Base-by-base conservation (phyloP, 1,284 basidiomycete genomes). In the Boletus subluridellus region DNA sequence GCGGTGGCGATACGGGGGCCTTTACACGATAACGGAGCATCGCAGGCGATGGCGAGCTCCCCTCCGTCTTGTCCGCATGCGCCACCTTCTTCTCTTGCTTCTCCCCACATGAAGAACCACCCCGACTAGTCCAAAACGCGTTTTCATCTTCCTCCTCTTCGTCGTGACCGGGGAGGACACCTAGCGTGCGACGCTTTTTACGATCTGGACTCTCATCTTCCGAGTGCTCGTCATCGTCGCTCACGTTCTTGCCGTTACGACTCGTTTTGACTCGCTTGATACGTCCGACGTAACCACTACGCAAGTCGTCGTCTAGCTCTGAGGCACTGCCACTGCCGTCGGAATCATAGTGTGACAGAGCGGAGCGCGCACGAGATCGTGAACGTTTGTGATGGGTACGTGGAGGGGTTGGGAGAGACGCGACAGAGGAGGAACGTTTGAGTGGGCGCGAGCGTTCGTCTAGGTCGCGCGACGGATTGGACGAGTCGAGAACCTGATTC, bases 1-100 rank as follows among this genome's bases (percentile, higher is more conserved):
- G 76, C 17, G 75, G 75, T 4, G 76, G 76, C 0, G 76, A 77
- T 45, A 76, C 73, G 14, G 74, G 74, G 30, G 67, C 68, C 47
- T 63, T 70, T 39, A 64, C 66, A 32, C 66, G 68, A 55, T 66
- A 71, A 3, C 45, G 55, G 14, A 74, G 62, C 57, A 74, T 52
- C 4, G 67, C 64, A 14, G 69, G 66, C 0, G 69, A 67, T 52
- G 65, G 71, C 17, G 63, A 72, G 37, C 54, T 51, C 10, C 57
- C 61, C 47, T 52, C 63, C 51, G 52, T 62, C 58, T 62, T 46
- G 41, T 62, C 60, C 21, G 57, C 45, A 15, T 49, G 54, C 26
- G 44, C 30, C 5, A 32, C 41, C 28, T 46, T 53, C 49, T 53
- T 52, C 55, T 50, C 56, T 32, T 50, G 63, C 32, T 58, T 60